phyloP scores from a whole-genome alignment of 257 asterid species.

The Solanum medicagineum region DNA sequence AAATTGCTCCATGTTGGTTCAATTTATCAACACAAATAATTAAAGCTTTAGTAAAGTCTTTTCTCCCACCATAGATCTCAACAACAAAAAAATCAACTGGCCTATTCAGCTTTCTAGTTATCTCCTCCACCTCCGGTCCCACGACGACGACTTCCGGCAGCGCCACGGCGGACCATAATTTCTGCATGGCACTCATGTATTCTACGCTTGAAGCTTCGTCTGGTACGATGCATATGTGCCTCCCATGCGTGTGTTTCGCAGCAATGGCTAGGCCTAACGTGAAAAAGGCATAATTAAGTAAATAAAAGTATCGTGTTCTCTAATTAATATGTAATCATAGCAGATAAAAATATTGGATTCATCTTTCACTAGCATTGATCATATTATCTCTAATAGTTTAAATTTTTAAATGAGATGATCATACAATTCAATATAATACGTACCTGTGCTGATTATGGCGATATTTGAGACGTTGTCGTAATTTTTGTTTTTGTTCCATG shows the following conservation, averaged over 20 bases:
- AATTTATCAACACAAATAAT: slow-evolving; percentile 4
- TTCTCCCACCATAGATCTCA: neutral
- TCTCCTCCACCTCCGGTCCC: slow-evolving; percentile 2
- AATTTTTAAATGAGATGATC: too few species aligned
- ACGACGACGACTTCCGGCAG: slow-evolving; percentile 21
- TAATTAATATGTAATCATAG: neutral
- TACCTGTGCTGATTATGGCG: neutral
- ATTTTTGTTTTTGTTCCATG: neutral
- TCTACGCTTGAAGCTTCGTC: slow-evolving; percentile 11
- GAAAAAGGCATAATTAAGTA: neutral
- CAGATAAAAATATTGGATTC: neutral
- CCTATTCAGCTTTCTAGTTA: neutral
- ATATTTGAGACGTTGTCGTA: neutral
- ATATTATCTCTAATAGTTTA: too few species aligned
- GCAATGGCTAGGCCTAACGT: slow-evolving; percentile 5
- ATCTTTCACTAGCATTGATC: neutral
- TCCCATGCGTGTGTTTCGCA: slow-evolving; percentile 13
- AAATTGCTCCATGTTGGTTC: slow-evolving; percentile 14
- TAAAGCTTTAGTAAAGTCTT: slow-evolving; percentile 2
- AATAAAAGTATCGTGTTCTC: neutral
- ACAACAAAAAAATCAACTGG: slow-evolving; percentile 19
- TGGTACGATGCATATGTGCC: slow-evolving; percentile 17
- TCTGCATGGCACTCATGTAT: slow-evolving; percentile 10
- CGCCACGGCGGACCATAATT: neutral
- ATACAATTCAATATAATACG: too few species aligned